These are phyloP conservation scores for Kodamaea fungicola DNA, from an alignment of 1,139 yeast species.

Conservation along the genomic window DNA sequence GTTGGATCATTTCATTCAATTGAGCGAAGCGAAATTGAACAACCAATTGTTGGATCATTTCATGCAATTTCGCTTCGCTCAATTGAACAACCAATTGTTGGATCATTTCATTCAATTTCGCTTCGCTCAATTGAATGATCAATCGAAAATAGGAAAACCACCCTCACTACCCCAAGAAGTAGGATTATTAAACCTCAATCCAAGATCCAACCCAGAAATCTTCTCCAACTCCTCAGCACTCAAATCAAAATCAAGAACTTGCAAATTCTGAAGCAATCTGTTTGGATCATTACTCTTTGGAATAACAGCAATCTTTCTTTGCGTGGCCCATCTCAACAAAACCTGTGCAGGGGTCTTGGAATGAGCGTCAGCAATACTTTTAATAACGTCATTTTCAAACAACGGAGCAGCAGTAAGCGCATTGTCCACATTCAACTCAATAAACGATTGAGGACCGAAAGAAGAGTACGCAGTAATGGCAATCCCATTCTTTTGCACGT, in stretches of 20 bases:
- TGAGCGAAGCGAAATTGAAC: too few relatives aligned
- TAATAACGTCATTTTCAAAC: conserved; percentile 52
- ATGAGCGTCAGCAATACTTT: conserved; percentile 52
- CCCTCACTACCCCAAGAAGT: conserved; percentile 58
- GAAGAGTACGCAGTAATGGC: conserved; percentile 84
- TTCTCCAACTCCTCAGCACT: conserved; percentile 50
- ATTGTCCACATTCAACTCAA: conserved; percentile 53
- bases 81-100: conserved; percentile 7
- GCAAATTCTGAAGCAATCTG: conserved; percentile 57
- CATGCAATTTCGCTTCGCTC: background rate
- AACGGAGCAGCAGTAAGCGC: conserved; percentile 54
- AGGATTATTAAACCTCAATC: conserved; percentile 83
- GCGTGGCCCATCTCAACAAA: conserved; percentile 78
- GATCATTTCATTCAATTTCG: background rate
- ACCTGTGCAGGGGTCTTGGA: conserved; percentile 59
- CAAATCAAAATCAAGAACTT: conserved; percentile 52
- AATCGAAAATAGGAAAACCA: conserved; percentile 45
- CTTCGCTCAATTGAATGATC: conserved; percentile 5
- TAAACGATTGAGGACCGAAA: conserved; percentile 71
- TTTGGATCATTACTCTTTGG: conserved; percentile 69
- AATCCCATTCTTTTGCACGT: conserved; percentile 57
- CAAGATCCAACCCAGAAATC: conserved; percentile 57
- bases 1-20: background rate
- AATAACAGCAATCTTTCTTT: conserved; percentile 66
- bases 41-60: background rate